phyloP scores from a whole-genome alignment of 2,329 filamentous ascomycete genomes.

The Aspergillaceae sp. region DNA sequence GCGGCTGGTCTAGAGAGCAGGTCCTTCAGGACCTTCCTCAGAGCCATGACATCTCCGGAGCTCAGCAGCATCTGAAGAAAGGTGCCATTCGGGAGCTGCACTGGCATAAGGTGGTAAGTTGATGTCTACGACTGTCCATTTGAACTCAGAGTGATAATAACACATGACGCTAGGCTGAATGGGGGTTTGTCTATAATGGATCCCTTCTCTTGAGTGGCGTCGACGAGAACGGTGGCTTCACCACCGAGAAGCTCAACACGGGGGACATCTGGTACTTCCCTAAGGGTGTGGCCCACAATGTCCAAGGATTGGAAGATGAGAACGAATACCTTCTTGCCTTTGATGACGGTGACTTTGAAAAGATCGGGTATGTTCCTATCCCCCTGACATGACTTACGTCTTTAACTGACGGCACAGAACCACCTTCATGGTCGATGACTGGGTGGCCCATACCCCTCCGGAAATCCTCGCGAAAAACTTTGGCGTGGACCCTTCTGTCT shows the following conservation, averaged over 20 bases:
- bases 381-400: neutral
- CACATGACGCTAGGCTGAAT: constrained; percentile 47
- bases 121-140: neutral
- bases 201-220: constrained; percentile 52
- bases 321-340: constrained; percentile 61
- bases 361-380: constrained; percentile 41
- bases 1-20: constrained; percentile 59
- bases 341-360: constrained; percentile 59
- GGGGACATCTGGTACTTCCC: constrained; percentile 64
- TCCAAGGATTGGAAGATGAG: constrained; percentile 55
- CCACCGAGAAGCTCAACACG: constrained; percentile 48
- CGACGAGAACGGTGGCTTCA: constrained; percentile 49
- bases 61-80: constrained; percentile 60
- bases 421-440: constrained; percentile 64
- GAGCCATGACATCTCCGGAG: constrained; percentile 58
- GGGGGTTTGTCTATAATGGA: constrained; percentile 55
- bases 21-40: constrained; percentile 58
- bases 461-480: constrained; percentile 61
- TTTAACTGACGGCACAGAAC: constrained; percentile 35
- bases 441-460: constrained; percentile 58
- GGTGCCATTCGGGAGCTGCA: constrained; percentile 58
- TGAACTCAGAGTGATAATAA: neutral
- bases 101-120: constrained; percentile 56
- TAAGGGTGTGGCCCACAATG: constrained; percentile 54
- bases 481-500: constrained; percentile 52